Base-by-base conservation (phyloP, 1,284 basidiomycete species). In the Ustilago crameri region DNA sequence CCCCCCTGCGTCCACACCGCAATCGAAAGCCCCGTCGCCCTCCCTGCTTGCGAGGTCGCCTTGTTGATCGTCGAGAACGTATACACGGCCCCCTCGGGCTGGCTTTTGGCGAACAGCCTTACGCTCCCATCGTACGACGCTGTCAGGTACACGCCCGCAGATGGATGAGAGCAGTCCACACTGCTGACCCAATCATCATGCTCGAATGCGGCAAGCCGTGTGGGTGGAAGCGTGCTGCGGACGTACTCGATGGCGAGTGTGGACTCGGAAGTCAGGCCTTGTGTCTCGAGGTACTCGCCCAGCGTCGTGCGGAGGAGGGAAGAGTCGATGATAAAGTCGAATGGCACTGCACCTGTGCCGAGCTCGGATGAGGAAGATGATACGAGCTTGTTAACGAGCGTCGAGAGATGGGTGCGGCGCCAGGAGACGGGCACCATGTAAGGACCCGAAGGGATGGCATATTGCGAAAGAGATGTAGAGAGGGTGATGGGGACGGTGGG, bases 161-260 rank as follows among this genome's bases (percentile, higher is more conserved):
- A 26, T 1, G 45, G 22, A 17, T 46, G 42, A 9, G 32, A 27
- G 45, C 68, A 71, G 41, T 90, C 91, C 24, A 97, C 87, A 14
- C 90, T 89, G 0, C 92, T 92, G 0, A 96, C 90, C 95, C 95
- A 98, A 75, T 97, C 95, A 71, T 98, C 92, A 74, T 94, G 92
- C 20, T 91, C 90, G 55, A 93, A 87, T 32, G 90, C 88, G 0
- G 90, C 88, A 81, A 93, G 88, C 63, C 90, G 90, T 76, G 92
- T 88, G 0, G 95, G 95, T 0, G 95, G 95, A 82, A 98, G 86
- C 1, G 96, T 89, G 26, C 90, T 92, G 84, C 95, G 90, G 58
- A 98, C 90, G 85, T 98, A 98, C 84, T 98, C 94, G 52, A 98
- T 88, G 79, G 95, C 91, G 35, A 97, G 87, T 3, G 92, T 93